phyloP scores from a whole-genome alignment of 2,329 filamentous ascomycete genomes.

The Diplodia corticola region DNA sequence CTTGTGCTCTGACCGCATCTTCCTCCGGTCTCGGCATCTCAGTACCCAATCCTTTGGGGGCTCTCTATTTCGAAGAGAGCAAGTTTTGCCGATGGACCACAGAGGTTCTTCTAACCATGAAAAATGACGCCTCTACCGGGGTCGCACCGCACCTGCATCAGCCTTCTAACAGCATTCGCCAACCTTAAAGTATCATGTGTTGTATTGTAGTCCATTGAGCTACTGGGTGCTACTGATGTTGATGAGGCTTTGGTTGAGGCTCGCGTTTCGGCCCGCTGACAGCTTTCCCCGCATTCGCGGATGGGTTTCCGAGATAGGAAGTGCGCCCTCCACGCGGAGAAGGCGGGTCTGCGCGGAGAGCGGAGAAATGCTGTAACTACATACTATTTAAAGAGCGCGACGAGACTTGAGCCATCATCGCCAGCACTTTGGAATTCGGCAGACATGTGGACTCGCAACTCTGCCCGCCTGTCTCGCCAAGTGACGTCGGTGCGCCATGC shows the following conservation, averaged over 20 bases:
- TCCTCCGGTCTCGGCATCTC: neutral
- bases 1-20: neutral
- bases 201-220: neutral
- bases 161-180: neutral
- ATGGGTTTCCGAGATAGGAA: neutral
- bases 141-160: neutral
- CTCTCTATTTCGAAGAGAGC: neutral
- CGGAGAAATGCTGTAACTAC: neutral
- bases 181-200: neutral
- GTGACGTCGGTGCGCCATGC: neutral
- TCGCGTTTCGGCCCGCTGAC: conserved; percentile 1
- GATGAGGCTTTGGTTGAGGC: neutral
- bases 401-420: neutral
- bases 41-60: neutral
- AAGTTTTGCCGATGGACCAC: neutral
- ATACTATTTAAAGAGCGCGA: neutral
- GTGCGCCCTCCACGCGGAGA: conserved; percentile 2
- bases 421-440: neutral
- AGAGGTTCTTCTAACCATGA: neutral
- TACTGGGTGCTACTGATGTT: neutral
- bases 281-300: conserved; percentile 5
- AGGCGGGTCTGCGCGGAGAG: neutral
- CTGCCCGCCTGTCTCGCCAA: neutral
- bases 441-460: neutral
- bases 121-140: neutral